These are phyloP conservation scores for Boletus subparvulus DNA, from an alignment of 768 basidiomycete genomes.

Conservation along the genomic window DNA sequence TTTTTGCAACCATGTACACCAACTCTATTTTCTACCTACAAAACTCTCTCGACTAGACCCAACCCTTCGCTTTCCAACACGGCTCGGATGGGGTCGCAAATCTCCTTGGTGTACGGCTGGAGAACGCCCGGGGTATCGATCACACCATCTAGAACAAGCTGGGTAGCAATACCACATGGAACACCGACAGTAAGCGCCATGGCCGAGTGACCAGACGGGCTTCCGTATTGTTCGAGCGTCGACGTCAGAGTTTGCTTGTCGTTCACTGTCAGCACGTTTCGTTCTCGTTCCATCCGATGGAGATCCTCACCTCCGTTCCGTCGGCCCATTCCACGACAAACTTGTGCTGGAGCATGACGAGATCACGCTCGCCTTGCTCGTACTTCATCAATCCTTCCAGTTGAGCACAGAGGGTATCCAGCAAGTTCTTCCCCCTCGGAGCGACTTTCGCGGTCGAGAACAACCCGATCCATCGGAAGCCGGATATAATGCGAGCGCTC, in stretches of 20 bases:
- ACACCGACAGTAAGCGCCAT: constrained; percentile 93
- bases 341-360: constrained; percentile 98
- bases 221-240: constrained; percentile 87
- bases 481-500: constrained; percentile 77
- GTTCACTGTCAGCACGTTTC: constrained; percentile 1
- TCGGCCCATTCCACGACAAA: constrained; percentile 90
- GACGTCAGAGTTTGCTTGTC: constrained; percentile 81
- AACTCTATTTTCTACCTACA: constrained; percentile 39
- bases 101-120: constrained; percentile 83
- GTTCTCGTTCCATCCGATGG: not conserved
- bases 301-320: constrained; percentile 57
- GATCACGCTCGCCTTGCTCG: constrained; percentile 85
- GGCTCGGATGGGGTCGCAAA: constrained; percentile 72
- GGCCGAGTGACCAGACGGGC: constrained; percentile 74
- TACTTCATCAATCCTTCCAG: constrained; percentile 94
- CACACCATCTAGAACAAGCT: constrained; percentile 87
- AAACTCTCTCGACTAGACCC: constrained; percentile 65
- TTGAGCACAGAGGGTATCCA: constrained; percentile 90
- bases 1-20: not conserved
- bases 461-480: constrained; percentile 90
- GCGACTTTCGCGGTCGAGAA: constrained; percentile 69
- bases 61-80: constrained; percentile 73
- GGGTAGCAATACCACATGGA: constrained; percentile 91
- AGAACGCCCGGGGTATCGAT: constrained; percentile 76
- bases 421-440: constrained; percentile 69